Evolutionary conservation across 345 rosid species (phyloP).

Genomic region (Boechera retrofracta): DNA sequence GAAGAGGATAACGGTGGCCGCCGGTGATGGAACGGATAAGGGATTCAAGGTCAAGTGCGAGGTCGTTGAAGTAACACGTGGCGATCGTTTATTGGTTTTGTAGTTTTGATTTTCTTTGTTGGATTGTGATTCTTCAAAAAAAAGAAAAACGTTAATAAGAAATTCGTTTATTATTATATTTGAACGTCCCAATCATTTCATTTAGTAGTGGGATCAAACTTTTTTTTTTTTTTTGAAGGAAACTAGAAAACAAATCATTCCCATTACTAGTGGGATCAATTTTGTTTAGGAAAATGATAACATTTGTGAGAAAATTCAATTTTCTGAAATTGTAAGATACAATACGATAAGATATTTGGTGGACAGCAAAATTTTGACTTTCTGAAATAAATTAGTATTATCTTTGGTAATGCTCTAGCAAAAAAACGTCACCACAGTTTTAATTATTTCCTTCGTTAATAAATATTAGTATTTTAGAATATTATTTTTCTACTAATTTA

Average conservation of each 20-base stretch:
- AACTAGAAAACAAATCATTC: slow-evolving; percentile 5
- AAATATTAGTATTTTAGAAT: background rate
- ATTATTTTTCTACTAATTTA: background rate
- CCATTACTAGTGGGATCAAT: slow-evolving; percentile 23
- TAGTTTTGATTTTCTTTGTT: slow-evolving; percentile 32
- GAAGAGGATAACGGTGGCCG: slow-evolving; percentile 61
- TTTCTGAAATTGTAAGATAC: background rate
- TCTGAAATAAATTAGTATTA: background rate
- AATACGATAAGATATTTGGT: background rate
- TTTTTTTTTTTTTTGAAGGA: background rate
- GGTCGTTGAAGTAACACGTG: slow-evolving; percentile 50
- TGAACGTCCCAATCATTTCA: slow-evolving; percentile 3
- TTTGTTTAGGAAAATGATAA: background rate
- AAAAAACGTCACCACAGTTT: slow-evolving; percentile 29
- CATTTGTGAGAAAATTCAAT: background rate
- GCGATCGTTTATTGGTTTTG: slow-evolving; percentile 44
- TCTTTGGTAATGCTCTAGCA: slow-evolving; percentile 1
- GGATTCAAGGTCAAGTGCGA: slow-evolving; percentile 41
- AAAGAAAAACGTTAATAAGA: slow-evolving; percentile 13
- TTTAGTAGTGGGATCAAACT: background rate
- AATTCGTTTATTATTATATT: slow-evolving; percentile 27
- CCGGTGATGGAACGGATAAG: slow-evolving; percentile 41
- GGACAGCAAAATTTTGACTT: background rate
- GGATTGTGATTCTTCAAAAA: background rate
- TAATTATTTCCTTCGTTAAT: slow-evolving; percentile 5